Conservation (phyloP, 148 eudicot genomes). For the Dysphania ambrosioides region DNA sequence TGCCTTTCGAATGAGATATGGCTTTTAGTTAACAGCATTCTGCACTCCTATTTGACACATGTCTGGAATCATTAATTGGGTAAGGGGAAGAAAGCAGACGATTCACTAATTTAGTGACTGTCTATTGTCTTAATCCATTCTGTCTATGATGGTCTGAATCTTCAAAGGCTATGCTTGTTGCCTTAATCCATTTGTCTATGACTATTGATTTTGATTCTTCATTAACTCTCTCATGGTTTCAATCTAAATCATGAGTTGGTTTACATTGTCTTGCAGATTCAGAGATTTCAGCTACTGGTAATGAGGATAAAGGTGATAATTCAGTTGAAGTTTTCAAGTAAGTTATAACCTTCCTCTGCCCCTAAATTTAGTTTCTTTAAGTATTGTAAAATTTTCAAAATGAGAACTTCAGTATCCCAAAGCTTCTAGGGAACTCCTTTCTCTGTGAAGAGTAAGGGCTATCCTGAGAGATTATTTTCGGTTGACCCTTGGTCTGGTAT, state of each 20-base stretch:
- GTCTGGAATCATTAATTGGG: not conserved
- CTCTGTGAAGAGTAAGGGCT: too few species aligned
- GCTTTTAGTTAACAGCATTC: too few species aligned
- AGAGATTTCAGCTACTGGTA: conserved; percentile 33
- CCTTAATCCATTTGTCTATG: not conserved
- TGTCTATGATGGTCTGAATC: not conserved
- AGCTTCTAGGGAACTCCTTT: too few species aligned
- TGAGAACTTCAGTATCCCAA: too few species aligned
- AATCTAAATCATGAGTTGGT: not conserved
- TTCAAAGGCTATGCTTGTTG: not conserved
- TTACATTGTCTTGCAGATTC: conserved; percentile 23
- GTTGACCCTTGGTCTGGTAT: too few species aligned
- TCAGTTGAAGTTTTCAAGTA: conserved; percentile 42
- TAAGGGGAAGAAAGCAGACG: not conserved
- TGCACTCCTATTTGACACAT: too few species aligned
- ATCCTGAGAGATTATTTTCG: too few species aligned
- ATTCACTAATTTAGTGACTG: not conserved
- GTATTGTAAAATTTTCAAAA: too few species aligned
- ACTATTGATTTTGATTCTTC: not conserved
- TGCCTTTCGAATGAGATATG: too few species aligned
- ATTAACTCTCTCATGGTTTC: too few species aligned
- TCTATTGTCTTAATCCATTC: not conserved
- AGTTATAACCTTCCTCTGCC: conserved; percentile 23
- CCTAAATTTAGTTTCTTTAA: too few species aligned
- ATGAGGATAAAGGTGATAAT: conserved; percentile 37